These are phyloP conservation scores for Pichia norvegensis DNA, from an alignment of 1,139 yeast genomes.

Conservation along the genomic window DNA sequence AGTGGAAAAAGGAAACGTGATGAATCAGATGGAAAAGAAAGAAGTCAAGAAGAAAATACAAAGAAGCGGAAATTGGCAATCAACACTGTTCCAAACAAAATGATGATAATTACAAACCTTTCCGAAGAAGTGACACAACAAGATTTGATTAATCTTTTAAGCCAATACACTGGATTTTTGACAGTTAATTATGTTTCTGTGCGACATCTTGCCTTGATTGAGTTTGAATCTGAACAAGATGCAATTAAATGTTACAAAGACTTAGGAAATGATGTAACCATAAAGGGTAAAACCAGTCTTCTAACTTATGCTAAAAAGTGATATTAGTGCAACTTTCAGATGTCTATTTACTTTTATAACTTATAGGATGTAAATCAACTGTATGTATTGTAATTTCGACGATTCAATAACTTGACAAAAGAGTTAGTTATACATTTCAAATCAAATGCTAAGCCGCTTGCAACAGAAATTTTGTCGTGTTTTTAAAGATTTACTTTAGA, in stretches of 20 bases:
- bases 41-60: not conserved
- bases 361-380: too few species aligned
- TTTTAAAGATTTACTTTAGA: too few species aligned
- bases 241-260: constrained; percentile 39
- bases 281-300: constrained; percentile 29
- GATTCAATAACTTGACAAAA: too few species aligned
- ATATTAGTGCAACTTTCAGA: constrained; percentile 3
- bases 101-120: constrained; percentile 60
- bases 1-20: constrained; percentile 8
- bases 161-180: constrained; percentile 47
- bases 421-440: too few species aligned
- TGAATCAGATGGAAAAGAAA: not conserved
- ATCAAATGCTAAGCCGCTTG: too few species aligned
- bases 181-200: constrained; percentile 61
- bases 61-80: constrained; percentile 9
- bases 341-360: too few species aligned
- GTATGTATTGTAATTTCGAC: too few species aligned
- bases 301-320: constrained; percentile 49
- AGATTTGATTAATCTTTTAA: constrained; percentile 39
- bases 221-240: constrained; percentile 50
- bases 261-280: constrained; percentile 30
- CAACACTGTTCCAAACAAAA: constrained; percentile 45
- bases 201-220: constrained; percentile 72
- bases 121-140: constrained; percentile 41
- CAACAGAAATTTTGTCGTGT: too few species aligned